These are phyloP conservation scores for Rutstroemia sp. DNA, from an alignment of 2,329 filamentous ascomycete genomes.

Conservation along the genomic window DNA sequence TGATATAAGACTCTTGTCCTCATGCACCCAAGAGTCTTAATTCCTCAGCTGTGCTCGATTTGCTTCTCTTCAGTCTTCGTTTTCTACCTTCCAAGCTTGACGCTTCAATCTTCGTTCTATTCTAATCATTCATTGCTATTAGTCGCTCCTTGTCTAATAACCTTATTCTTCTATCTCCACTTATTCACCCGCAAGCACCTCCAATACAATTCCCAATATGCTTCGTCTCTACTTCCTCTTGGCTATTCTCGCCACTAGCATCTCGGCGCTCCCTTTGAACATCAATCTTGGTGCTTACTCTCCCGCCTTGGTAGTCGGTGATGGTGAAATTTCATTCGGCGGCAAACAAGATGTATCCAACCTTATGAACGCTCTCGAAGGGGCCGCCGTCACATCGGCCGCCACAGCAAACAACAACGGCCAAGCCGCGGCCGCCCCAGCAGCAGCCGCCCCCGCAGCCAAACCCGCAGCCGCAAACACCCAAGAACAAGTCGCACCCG, in stretches of 20 bases:
- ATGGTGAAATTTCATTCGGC: constrained; percentile 10
- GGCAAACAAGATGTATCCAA: constrained; percentile 7
- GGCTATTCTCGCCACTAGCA: constrained; percentile 4
- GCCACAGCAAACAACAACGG: constrained; percentile 1
- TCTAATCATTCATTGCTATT: background rate
- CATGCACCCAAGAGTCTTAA: constrained; percentile 7
- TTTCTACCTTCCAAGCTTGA: constrained; percentile 4
- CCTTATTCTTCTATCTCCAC: background rate
- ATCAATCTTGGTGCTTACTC: constrained; percentile 9
- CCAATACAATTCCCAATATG: background rate
- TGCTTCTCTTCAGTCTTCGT: constrained; percentile 1
- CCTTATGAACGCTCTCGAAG: constrained; percentile 5
- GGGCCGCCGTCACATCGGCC: background rate
- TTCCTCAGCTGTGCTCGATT: constrained; percentile 8
- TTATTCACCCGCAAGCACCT: background rate
- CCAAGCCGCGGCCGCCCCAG: background rate
- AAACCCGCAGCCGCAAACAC: constrained; percentile 5
- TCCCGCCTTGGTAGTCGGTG: constrained; percentile 9
- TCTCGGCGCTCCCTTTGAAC: constrained; percentile 8
- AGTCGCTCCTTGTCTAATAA: too few relatives aligned
- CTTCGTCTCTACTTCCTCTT: constrained; percentile 3
- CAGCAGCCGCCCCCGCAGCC: constrained; percentile 5
- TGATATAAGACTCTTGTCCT: constrained; percentile 10
- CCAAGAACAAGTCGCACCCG: constrained; percentile 12
- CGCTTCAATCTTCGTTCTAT: constrained; percentile 4